Evolutionary conservation across 164 flowering plant genomes (phyloP).

Genomic region (Macadamia tetraphylla): DNA sequence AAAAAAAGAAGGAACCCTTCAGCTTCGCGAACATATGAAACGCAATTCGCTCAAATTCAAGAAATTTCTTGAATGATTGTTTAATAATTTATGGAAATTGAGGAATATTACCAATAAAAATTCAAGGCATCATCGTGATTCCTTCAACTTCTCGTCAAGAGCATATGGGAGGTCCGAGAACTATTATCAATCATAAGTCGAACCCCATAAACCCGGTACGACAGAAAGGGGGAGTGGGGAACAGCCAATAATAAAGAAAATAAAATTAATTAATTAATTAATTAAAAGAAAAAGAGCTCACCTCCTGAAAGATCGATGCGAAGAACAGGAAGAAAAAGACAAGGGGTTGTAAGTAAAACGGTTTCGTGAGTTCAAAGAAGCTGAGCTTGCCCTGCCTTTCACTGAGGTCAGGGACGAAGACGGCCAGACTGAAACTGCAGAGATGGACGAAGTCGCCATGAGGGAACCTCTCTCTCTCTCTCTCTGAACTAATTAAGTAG

Average conservation of each 20-base stretch:
- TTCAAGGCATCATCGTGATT: too few relatives aligned
- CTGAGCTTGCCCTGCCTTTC: not conserved
- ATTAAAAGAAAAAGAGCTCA: not conserved
- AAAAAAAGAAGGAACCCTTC: not conserved
- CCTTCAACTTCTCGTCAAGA: too few relatives aligned
- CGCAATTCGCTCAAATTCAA: too few relatives aligned
- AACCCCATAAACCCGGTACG: not conserved
- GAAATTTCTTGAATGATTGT: too few relatives aligned
- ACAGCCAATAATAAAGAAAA: not conserved
- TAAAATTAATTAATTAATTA: not conserved
- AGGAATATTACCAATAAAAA: too few relatives aligned
- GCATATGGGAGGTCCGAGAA: too few relatives aligned
- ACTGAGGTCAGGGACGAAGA: conserved; percentile 9
- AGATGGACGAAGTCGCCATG: conserved; percentile 20
- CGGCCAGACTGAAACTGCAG: conserved; percentile 14
- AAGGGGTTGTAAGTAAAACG: conserved; percentile 13
- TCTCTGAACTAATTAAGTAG: too few relatives aligned
- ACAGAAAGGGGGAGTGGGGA: too few relatives aligned
- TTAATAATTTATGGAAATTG: too few relatives aligned
- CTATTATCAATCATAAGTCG: too few relatives aligned
- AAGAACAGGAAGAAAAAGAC: conserved; percentile 13
- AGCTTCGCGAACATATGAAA: not conserved
- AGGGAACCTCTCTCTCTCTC: not conserved
- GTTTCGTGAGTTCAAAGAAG: conserved; percentile 13
- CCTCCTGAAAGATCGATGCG: conserved; percentile 21